phyloP scores from a whole-genome alignment of 2,329 filamentous ascomycete species.

The Arthrobotrys iridis region DNA sequence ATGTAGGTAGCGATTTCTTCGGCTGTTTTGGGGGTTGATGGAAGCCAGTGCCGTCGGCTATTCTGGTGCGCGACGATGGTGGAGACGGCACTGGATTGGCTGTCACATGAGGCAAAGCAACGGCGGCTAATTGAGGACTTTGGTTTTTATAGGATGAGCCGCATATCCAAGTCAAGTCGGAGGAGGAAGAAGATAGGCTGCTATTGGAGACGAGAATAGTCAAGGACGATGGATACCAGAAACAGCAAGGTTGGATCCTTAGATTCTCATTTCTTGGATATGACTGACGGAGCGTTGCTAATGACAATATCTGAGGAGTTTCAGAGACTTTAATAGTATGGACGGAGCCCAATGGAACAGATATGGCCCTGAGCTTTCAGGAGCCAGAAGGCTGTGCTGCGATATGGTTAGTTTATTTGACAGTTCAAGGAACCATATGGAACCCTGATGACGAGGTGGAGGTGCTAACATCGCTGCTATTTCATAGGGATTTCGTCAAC shows the following conservation, averaged over 20 bases:
- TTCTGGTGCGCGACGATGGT: neutral
- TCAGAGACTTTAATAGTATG: constrained; percentile 96
- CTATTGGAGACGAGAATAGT: constrained; percentile 88
- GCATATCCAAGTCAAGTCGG: constrained; percentile 88
- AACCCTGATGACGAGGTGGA: constrained; percentile 56
- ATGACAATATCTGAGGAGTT: constrained; percentile 56
- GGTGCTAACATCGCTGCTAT: neutral
- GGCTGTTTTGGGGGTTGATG: neutral
- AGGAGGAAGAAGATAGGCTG: constrained; percentile 84
- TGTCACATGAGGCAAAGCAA: constrained; percentile 25
- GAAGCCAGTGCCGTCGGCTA: neutral
- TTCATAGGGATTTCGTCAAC: constrained; percentile 84
- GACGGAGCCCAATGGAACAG: constrained; percentile 89
- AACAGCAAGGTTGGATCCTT: constrained; percentile 81
- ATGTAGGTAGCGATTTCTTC: constrained; percentile 68
- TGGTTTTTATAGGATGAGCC: constrained; percentile 74
- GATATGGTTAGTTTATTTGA: constrained; percentile 76
- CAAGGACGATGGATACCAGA: constrained; percentile 96
- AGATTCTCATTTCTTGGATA: constrained; percentile 54
- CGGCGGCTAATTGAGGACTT: constrained; percentile 15
- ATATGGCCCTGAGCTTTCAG: constrained; percentile 98
- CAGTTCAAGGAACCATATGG: constrained; percentile 5
- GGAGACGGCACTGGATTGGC: neutral
- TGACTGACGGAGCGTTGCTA: constrained; percentile 56
- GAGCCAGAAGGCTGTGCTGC: constrained; percentile 91